Base-by-base conservation (phyloP, 441 rosid genomes). In the Populus hybrid region DNA sequence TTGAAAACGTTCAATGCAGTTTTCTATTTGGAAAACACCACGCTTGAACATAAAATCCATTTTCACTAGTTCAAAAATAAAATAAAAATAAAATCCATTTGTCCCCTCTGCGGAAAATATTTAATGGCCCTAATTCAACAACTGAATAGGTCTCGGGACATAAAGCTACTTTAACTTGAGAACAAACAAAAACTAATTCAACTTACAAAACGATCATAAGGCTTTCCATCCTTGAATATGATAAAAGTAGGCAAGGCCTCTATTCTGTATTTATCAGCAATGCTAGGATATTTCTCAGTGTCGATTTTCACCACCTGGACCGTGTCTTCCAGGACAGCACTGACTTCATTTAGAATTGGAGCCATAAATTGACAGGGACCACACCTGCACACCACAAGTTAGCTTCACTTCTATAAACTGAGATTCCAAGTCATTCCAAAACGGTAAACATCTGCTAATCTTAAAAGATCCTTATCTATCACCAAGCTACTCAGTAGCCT, bases 351-450 rank as follows among this genome's bases (percentile, higher is more conserved):
- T 21, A 95, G 97, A 79, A 93, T 79, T 2, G 99, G 96, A 84
- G 86, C 88, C 99, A 95, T 95, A 78, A 89, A 84, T 83, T 93
- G 95, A 71, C 98, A 95, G 14, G 99, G 99, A 6, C 99, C 99
- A 34, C 99, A 95, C 99, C 99, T 93, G 86, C 74, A 82, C 84
- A 86, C 23, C 74, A 26, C 78, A 75, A 12, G 23, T 64, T 19
- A 26, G 36, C 6, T 36, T 63, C n/a, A 40, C 69, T 30, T 32
- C 68, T 36, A 8, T 6, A 28, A 14, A 38, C 5, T 24, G 70
- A 71, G 40, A 64, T 30, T 19, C 46, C 40, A 38, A 72, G 11
- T 46, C 19, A 76, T 28, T 68, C 30, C 77, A 42, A 30, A 9
- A 57, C 19, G 32, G 34, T 76, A 42, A 30, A 66, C 26, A 30